phyloP scores from a whole-genome alignment of 1,284 basidiomycete species.

The Sanguinoderma infundibulare region DNA sequence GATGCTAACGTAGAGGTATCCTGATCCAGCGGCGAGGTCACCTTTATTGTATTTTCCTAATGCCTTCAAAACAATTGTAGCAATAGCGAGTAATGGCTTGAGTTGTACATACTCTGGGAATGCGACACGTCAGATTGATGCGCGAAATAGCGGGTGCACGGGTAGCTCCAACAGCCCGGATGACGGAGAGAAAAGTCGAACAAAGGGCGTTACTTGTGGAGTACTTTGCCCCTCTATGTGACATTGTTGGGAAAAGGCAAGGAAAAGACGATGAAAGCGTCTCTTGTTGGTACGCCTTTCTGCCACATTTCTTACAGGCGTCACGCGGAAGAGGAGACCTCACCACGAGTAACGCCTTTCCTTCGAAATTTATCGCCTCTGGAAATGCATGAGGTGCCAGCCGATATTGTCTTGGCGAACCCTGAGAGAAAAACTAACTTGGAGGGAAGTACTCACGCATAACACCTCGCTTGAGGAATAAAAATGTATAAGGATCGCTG shows the following conservation, averaged over 20 bases:
- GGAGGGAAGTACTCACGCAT: slow-evolving; percentile 67
- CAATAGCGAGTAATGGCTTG: slow-evolving; percentile 88
- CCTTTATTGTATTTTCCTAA: slow-evolving; percentile 92
- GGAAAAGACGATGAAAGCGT: too few relatives aligned
- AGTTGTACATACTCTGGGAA: slow-evolving; percentile 93
- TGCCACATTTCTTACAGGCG: too few relatives aligned
- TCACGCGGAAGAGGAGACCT: too few relatives aligned
- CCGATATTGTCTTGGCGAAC: not conserved
- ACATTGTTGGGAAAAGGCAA: too few relatives aligned
- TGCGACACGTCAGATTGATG: not conserved
- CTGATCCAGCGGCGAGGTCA: slow-evolving; percentile 80
- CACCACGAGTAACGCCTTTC: too few relatives aligned
- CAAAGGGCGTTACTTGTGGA: too few relatives aligned
- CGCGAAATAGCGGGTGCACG: not conserved
- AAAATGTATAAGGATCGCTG: slow-evolving; percentile 92
- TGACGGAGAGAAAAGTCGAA: too few relatives aligned
- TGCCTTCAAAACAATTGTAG: slow-evolving; percentile 87
- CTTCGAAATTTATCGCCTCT: too few relatives aligned
- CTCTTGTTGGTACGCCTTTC: too few relatives aligned
- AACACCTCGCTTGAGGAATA: slow-evolving; percentile 94
- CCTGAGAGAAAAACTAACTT: not conserved
- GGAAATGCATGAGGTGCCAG: too few relatives aligned
- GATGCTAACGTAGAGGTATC: slow-evolving; percentile 91
- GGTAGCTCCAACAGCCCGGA: too few relatives aligned
- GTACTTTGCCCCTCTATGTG: too few relatives aligned